phyloP scores from a whole-genome alignment of 768 basidiomycete species.

The Fibroporia radiculosa region DNA sequence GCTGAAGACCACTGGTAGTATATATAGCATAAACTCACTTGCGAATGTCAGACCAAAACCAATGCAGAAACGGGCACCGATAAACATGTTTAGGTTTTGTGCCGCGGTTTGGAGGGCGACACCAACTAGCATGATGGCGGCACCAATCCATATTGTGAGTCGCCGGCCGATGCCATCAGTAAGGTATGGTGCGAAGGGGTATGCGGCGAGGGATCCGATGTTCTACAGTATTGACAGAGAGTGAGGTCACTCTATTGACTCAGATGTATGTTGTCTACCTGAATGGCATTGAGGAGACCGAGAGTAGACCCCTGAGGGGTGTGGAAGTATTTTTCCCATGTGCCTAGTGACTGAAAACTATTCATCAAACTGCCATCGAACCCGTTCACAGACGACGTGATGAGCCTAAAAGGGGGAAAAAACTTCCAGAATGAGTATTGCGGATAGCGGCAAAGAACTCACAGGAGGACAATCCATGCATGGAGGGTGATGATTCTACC shows the following conservation, averaged over 20 bases:
- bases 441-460: constrained; percentile 1
- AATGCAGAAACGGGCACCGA: constrained; percentile 33
- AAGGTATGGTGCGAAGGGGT: constrained; percentile 33
- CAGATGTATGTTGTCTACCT: constrained; percentile 17
- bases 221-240: constrained; percentile 19
- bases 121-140: constrained; percentile 31
- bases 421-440: not conserved
- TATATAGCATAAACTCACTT: not conserved
- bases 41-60: constrained; percentile 37
- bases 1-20: not conserved
- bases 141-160: constrained; percentile 29
- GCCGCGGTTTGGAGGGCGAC: constrained; percentile 31
- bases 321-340: constrained; percentile 29
- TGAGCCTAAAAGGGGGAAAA: constrained; percentile 17
- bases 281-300: constrained; percentile 29
- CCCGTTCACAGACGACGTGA: constrained; percentile 30
- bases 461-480: constrained; percentile 23
- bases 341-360: constrained; percentile 29
- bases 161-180: constrained; percentile 33
- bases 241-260: too few relatives aligned
- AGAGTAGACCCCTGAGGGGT: constrained; percentile 25
- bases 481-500: constrained; percentile 18
- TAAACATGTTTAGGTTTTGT: constrained; percentile 35
- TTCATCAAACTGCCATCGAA: constrained; percentile 37
- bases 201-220: constrained; percentile 31